A percentile compares a stretch with the other conserved stretches of the same genome.
Conservation (phyloP, 78 protist species). For the Guillardia theta region DNA sequence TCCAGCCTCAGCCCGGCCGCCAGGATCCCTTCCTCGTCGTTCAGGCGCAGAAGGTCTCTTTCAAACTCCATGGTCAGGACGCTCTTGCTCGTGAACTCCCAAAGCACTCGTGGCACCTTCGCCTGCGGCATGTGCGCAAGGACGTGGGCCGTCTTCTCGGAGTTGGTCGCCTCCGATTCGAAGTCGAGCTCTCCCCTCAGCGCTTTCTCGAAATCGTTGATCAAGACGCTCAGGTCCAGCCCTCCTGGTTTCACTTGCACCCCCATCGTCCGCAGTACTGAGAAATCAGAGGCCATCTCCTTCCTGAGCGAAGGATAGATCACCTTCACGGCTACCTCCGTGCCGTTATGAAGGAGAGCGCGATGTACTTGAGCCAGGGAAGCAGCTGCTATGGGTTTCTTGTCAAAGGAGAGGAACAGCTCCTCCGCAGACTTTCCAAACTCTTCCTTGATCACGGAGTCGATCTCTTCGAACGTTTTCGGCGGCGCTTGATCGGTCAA, state of each 20-base stretch:
- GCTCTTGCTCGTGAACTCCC: neutral
- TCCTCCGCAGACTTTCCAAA: neutral
- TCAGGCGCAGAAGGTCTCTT: neutral
- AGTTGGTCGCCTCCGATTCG: neutral
- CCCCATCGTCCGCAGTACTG: neutral
- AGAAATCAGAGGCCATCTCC: constrained; percentile 29
- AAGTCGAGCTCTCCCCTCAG: neutral
- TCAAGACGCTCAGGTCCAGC: neutral
- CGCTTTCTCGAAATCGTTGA: neutral
- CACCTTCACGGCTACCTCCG: neutral
- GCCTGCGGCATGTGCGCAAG: neutral
- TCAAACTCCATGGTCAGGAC: neutral
- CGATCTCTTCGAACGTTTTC: neutral
- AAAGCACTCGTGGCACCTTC: neutral
- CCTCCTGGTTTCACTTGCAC: neutral
- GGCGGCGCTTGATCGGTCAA: neutral
- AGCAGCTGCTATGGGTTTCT: neutral
- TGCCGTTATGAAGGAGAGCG: neutral
- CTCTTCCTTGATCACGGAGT: neutral
- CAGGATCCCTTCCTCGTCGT: neutral
- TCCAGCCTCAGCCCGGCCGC: neutral
- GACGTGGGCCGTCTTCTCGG: neutral
- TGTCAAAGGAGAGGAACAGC: neutral
- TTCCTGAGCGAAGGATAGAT: constrained; percentile 27
- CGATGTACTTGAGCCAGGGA: constrained; percentile 14